Evolutionary conservation across 31 red algal species (phyloP).

Genomic region (Endocladia muricata): DNA sequence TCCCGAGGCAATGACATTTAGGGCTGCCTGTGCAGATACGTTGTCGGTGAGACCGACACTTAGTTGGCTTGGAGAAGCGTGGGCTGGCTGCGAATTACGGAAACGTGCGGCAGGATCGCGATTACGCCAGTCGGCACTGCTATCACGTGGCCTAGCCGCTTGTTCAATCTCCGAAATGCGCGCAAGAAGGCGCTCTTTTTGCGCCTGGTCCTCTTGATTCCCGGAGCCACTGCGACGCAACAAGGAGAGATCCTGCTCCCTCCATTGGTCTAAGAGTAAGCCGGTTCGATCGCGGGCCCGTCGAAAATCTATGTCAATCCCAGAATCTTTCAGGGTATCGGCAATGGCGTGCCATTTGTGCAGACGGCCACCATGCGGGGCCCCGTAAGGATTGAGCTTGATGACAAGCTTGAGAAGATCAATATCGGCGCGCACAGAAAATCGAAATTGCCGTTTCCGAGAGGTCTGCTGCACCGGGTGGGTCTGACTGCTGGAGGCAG

Average conservation of each 20-base stretch:
- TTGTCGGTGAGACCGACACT: background rate
- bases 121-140: conserved; percentile 22
- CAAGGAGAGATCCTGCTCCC: conserved; percentile 33
- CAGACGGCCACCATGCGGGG: conserved; percentile 42
- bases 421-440: conserved; percentile 49
- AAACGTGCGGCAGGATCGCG: background rate
- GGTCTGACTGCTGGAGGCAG: background rate
- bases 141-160: conserved; percentile 43
- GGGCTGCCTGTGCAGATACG: background rate
- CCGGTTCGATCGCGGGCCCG: conserved; percentile 43
- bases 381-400: conserved; percentile 42
- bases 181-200: conserved; percentile 36
- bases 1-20: conserved; percentile 4
- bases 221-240: conserved; percentile 50
- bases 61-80: background rate
- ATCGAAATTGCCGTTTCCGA: conserved; percentile 53
- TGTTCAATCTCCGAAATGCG: conserved; percentile 39
- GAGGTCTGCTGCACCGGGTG: background rate
- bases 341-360: conserved; percentile 63
- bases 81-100: background rate
- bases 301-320: conserved; percentile 62
- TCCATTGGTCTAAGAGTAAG: conserved; percentile 50
- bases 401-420: conserved; percentile 41
- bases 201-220: conserved; percentile 49
- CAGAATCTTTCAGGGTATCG: conserved; percentile 13